Base-by-base conservation (phyloP, 2,329 filamentous ascomycete species). In the Penicillium concentricum region DNA sequence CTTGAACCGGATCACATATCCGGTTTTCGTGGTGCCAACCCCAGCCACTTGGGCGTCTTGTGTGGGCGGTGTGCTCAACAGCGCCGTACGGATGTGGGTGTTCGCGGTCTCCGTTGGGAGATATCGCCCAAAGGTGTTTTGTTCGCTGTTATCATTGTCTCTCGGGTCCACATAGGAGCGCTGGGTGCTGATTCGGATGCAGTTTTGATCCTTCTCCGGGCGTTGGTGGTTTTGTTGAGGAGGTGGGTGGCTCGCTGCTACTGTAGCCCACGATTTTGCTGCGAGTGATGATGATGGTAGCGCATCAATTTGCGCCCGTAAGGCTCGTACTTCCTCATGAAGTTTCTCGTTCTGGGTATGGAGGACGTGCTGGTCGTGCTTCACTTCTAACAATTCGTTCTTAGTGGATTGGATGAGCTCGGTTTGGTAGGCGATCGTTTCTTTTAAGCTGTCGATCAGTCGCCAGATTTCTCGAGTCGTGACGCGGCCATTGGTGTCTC, bases 121-220 rank as follows among this genome's bases (percentile, higher is more conserved):
- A 18, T 51, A 51, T 39, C 48, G 37, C 2, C 48, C 38, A 15
- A 51, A 51, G 5, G 37, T 18, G n/a, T 42, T n/a, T 15, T 4
- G 16, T 8, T n/a, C 37, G 39, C 8, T 51, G 12, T 9, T 35
- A 2, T 51, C 48, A 12, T 30, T 39, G 48, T 39, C 48, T 35
- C 37, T 30, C 3, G 38, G 28, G 5, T 43, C 28, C 13, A 35
- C 15, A 16, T 26, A 26, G 5, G 38, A 24, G 15, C 48, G 18
- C 48, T 51, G 38, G 8, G 48, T 30, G 57, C 37, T 55, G 26
- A 53, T 53, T 51, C 38, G 38, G 38, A 57, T n/a, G 34, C 44
- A 57, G 30, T 45, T 45, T 20, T 37, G 34, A 9, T 53, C 55
- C 32, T 54, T 57, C 20, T 57, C 39, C 2, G 39, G 26, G 16